Evolutionary conservation across 352 stramenopile genomes (phyloP), one percentile per base, ranked within the genome.

Genomic region (Phytophthora ohioensis): DNA sequence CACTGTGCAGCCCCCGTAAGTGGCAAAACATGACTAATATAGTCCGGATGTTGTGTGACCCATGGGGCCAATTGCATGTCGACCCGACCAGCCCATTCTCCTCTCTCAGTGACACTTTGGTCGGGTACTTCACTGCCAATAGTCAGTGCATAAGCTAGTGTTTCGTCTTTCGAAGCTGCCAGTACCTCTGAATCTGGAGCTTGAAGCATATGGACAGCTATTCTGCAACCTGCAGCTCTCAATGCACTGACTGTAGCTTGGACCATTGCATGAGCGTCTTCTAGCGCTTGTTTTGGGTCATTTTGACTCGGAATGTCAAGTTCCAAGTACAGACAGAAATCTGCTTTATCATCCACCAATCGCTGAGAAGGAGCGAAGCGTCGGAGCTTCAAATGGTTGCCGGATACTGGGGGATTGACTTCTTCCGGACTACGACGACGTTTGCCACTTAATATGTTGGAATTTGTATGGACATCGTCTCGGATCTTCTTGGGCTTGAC

Each of bases 1-100:
- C 81, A 83, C 30, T 86, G 81, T 0, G 84, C 84, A 2, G 71
- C 69, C 3, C 84, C 84, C 9, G 67, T 68, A 4, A 92, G 66
- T 12, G 84, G 72, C 21, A 79, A 39, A 11, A 92, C 79, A 41
- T 86, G 79, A 43, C 79, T 66, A 0, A 30, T 49, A 60, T 87
- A 90, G 47, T 79, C 71, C 4, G 76, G 52, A 36, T 86, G 80
- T 42, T 79, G 77, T 12, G 68, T 78, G 35, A 91, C 79, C 78
- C 77, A 88, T 32, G 64, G 36, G 0, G 82, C 78, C 54, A 88
- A 59, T 17, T 75, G 62, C 47, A 66, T 64, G 27, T 43, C 55
- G 1, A 58, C 64, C 17, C 64, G 73, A 36, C 56, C 46, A 2
- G 51, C 52, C 69, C 69, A 76, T 4, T 56, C 46, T 12, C 65